Evolutionary conservation across 2,329 filamentous ascomycete species (phyloP).

Genomic region (Ceratocystiopsis brevicomis): DNA sequence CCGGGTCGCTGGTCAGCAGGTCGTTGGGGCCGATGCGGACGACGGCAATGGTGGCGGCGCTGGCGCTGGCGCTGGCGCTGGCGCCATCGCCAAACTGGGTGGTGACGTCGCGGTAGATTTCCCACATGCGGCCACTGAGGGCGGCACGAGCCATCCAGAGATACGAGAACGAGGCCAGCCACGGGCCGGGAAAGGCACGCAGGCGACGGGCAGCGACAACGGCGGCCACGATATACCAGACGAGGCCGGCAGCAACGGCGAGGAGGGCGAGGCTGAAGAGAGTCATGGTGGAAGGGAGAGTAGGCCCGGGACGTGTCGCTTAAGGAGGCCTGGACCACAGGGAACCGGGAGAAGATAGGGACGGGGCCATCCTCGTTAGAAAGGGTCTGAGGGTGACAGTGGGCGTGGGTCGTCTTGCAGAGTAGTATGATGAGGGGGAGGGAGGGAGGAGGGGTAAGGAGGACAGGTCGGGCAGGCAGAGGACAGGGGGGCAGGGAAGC

Average conservation of each 20-base stretch:
- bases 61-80: conserved; percentile 18
- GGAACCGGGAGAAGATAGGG: not conserved
- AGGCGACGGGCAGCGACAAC: conserved; percentile 10
- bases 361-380: too few species aligned
- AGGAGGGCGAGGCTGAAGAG: not conserved
- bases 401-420: not conserved
- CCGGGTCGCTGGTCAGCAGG: conserved; percentile 17
- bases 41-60: conserved; percentile 17
- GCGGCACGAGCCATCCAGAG: conserved; percentile 13
- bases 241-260: not conserved
- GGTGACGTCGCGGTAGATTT: conserved; percentile 10
- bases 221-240: conserved; percentile 7
- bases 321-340: too few species aligned
- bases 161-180: conserved; percentile 16
- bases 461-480: not conserved
- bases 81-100: conserved; percentile 13
- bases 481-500: too few species aligned
- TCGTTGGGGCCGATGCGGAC: conserved; percentile 19
- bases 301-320: too few species aligned
- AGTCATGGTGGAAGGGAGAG: not conserved
- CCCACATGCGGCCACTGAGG: conserved; percentile 10
- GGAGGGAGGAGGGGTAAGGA: not conserved
- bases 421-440: not conserved
- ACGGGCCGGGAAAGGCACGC: conserved; percentile 12
- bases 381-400: not conserved